These are phyloP conservation scores for Phytopythium boreale DNA, from an alignment of 352 stramenopile genomes.

Conservation along the genomic window DNA sequence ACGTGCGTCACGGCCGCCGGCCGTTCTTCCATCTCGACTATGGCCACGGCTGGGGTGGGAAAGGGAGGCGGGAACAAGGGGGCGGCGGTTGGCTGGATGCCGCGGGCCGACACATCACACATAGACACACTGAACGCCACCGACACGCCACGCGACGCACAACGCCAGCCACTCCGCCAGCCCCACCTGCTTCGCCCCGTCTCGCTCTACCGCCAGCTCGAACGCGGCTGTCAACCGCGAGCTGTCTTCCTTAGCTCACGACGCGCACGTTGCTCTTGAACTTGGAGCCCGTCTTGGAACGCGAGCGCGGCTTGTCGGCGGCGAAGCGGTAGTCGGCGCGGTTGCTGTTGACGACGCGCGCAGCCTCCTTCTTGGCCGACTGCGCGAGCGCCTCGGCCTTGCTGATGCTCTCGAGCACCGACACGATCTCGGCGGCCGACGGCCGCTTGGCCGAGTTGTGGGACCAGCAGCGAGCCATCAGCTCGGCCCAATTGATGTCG, in stretches of 20 bases:
- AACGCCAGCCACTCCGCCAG: neutral
- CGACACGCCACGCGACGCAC: neutral
- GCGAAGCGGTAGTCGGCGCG: slow-evolving; percentile 76
- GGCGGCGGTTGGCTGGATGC: neutral
- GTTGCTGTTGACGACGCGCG: slow-evolving; percentile 73
- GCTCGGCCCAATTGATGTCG: slow-evolving; percentile 82
- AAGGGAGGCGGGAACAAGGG: neutral
- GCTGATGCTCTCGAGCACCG: slow-evolving; percentile 74
- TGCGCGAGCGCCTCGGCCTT: slow-evolving; percentile 65
- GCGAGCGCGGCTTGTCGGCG: slow-evolving; percentile 43
- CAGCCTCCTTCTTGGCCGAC: slow-evolving; percentile 58
- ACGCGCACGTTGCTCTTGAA: slow-evolving; percentile 74
- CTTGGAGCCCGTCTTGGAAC: slow-evolving; percentile 43
- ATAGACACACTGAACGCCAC: slow-evolving; percentile 1
- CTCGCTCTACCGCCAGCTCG: neutral
- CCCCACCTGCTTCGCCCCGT: neutral
- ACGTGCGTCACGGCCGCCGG: neutral
- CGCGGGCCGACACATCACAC: neutral
- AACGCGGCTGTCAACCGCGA: neutral
- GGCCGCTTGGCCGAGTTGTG: slow-evolving; percentile 68
- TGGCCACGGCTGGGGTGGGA: neutral
- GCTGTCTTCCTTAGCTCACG: slow-evolving; percentile 14
- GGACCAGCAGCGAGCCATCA: slow-evolving; percentile 84
- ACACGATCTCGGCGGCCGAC: slow-evolving; percentile 79
- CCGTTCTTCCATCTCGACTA: neutral